Base-by-base conservation (phyloP, 164 flowering plant genomes). In the Akebia trifoliata region DNA sequence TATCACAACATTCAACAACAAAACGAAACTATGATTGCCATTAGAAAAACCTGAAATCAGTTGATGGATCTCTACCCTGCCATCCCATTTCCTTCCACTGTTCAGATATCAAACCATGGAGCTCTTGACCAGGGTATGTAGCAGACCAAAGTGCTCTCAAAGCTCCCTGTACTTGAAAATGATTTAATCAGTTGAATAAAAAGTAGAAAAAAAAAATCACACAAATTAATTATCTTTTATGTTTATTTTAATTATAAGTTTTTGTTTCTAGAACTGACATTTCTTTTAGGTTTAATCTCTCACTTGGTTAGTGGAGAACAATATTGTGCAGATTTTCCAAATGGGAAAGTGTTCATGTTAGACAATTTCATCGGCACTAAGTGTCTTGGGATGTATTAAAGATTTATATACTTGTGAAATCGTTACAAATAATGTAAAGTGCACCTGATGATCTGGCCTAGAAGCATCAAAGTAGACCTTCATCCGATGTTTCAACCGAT, bases 21-120 rank as follows among this genome's bases (percentile, higher is more conserved):
- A n/a, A n/a, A n/a, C n/a, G 26, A 32, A 48, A 39, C 22, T 8
- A 15, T 32, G 39, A 30, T 30, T 17, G 31, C 26, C 17, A 54
- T 29, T n/a, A 37, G n/a, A 45, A 31, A 21, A 62, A 87, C 97
- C 97, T 85, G 76, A 90, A 90, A 69, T 90, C 95, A 14, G 97
- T 87, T 9, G 97, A 87, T 51, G 97, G 97, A 69, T 90, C 97
- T 67, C 69, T 82, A 53, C 97, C 97, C 64, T 90, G 97, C 97
- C 97, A 87, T 32, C 97, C 97, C 97, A 90, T 90, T 68, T 84
- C 83, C 70, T 90, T 90, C 95, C 95, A 90, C 57, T 90, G 95
- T 24, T 84, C 91, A 24, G 97, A 85, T 64, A 87, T 61, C 63
- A 90, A 69, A 53, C 82, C 83, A 31, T 76, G 76, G 45, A 90